A percentile compares a stretch with the other conserved stretches of the same genome.
Evolutionary conservation across 2,329 filamentous ascomycete species (phyloP).

Genomic region (Penicillium sumatraense): DNA sequence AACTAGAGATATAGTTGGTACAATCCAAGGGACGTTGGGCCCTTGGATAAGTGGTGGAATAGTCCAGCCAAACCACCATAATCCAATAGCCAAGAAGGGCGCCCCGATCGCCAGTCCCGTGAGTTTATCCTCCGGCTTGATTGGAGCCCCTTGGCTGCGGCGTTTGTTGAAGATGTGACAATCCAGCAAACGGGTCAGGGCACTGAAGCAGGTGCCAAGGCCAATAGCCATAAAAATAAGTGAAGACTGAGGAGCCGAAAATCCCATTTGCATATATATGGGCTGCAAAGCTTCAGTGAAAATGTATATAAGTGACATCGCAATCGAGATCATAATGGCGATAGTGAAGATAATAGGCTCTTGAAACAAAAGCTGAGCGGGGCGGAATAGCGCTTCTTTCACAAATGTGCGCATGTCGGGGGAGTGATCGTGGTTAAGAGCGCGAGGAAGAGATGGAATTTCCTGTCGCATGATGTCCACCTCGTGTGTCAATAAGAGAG

Average conservation of each 20-base stretch:
- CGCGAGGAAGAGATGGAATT: conserved; percentile 19
- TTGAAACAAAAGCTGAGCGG: conserved; percentile 48
- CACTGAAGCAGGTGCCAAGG: conserved; percentile 47
- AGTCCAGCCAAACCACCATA: conserved; percentile 56
- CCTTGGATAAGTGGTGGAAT: conserved; percentile 45
- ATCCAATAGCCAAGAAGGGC: conserved; percentile 49
- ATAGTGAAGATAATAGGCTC: conserved; percentile 54
- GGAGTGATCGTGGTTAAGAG: conserved; percentile 46
- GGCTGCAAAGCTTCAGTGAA: conserved; percentile 51
- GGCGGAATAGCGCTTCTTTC: conserved; percentile 46
- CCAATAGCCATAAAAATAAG: conserved; percentile 48
- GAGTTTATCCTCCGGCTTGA: conserved; percentile 54
- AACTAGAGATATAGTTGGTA: conserved; percentile 47
- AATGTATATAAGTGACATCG: conserved; percentile 55
- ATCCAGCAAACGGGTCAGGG: conserved; percentile 52
- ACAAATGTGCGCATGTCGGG: conserved; percentile 44
- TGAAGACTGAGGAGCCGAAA: conserved; percentile 39
- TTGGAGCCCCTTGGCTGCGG: conserved; percentile 21
- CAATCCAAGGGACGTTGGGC: conserved; percentile 41
- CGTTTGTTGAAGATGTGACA: conserved; percentile 34
- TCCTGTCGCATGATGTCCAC: conserved; percentile 35
- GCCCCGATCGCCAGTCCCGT: conserved; percentile 52
- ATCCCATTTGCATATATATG: conserved; percentile 46
- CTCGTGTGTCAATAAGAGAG: conserved; percentile 44
- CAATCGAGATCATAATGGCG: conserved; percentile 48